phyloP scores from a whole-genome alignment of 2,329 filamentous ascomycete species.

The Aspergillus clavatus region DNA sequence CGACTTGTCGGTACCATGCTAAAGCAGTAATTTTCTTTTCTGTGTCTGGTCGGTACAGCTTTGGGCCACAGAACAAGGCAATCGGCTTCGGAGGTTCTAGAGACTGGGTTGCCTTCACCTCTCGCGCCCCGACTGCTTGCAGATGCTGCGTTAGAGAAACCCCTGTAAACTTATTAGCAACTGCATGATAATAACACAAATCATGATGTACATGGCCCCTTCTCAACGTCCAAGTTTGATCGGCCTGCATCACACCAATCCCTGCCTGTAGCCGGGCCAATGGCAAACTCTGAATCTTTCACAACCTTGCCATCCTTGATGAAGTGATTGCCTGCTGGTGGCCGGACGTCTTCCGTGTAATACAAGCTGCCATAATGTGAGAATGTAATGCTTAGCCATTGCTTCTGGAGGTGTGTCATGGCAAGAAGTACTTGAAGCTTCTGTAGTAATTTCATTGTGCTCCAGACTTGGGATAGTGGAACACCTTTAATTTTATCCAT shows the following conservation, averaged over 20 bases:
- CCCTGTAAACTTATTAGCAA: conserved; percentile 20
- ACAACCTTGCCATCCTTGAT: conserved; percentile 19
- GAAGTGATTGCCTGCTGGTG: conserved; percentile 16
- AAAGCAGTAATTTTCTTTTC: conserved; percentile 24
- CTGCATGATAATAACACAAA: conserved; percentile 9
- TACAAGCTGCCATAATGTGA: conserved; percentile 28
- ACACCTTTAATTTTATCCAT: conserved; percentile 22
- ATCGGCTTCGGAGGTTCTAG: conserved; percentile 21
- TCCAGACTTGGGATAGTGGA: conserved; percentile 23
- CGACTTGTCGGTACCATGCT: conserved; percentile 20
- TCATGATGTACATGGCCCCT: conserved; percentile 23
- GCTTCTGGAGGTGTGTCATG: conserved; percentile 22
- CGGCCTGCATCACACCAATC: conserved; percentile 25
- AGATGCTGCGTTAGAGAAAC: conserved; percentile 21
- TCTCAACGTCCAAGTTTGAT: conserved; percentile 21
- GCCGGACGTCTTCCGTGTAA: conserved; percentile 20
- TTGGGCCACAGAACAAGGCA: conserved; percentile 27
- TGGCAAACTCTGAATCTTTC: conserved; percentile 19
- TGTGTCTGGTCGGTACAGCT: conserved; percentile 21
- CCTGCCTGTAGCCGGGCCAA: conserved; percentile 24
- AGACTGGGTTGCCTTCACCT: conserved; percentile 19
- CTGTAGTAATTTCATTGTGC: conserved; percentile 18
- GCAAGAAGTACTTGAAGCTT: conserved; percentile 25
- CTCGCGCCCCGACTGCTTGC: conserved; percentile 22
- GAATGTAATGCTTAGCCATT: conserved; percentile 27